These are phyloP conservation scores for Eimeria mitis DNA, from an alignment of 169 alveolate species.

Conservation along the genomic window DNA sequence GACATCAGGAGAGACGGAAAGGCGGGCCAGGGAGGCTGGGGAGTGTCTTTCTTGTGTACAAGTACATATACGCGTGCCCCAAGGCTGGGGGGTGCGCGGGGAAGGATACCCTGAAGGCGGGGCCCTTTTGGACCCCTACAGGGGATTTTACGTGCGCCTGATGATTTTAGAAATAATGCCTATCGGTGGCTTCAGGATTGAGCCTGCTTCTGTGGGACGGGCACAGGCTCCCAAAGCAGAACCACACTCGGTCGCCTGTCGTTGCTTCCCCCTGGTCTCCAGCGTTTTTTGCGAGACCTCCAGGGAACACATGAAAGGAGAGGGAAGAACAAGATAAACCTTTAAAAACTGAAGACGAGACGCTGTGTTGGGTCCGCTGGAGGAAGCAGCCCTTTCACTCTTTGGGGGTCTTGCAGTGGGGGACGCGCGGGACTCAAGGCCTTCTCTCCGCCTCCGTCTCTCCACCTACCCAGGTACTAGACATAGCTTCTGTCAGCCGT, in stretches of 20 bases:
- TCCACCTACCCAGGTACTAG: conserved; percentile 9
- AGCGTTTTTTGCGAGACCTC: conserved; percentile 24
- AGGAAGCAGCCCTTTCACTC: conserved; percentile 31
- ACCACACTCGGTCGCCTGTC: conserved; percentile 47
- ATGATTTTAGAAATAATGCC: background rate
- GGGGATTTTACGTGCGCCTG: conserved; percentile 18
- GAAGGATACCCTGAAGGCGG: conserved; percentile 12
- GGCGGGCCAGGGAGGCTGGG: conserved; percentile 45
- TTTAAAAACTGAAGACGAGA: background rate
- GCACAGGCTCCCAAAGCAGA: conserved; percentile 34
- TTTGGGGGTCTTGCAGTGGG: conserved; percentile 52
- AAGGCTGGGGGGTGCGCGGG: conserved; percentile 61
- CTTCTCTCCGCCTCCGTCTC: conserved; percentile 57
- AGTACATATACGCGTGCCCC: conserved; percentile 43
- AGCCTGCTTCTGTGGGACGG: conserved; percentile 35
- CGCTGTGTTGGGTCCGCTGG: conserved; percentile 14
- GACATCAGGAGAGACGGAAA: conserved; percentile 40
- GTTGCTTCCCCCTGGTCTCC: conserved; percentile 54
- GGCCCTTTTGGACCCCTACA: conserved; percentile 27
- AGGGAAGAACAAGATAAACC: conserved; percentile 17
- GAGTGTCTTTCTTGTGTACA: conserved; percentile 36
- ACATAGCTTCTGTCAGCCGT: background rate
- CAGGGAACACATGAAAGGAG: conserved; percentile 9
- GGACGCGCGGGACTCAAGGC: conserved; percentile 65
- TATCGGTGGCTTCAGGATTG: conserved; percentile 20